Evolutionary conservation across 371 early-diverging fungal species (phyloP).

Genomic region (Rhizopus stolonifer): DNA sequence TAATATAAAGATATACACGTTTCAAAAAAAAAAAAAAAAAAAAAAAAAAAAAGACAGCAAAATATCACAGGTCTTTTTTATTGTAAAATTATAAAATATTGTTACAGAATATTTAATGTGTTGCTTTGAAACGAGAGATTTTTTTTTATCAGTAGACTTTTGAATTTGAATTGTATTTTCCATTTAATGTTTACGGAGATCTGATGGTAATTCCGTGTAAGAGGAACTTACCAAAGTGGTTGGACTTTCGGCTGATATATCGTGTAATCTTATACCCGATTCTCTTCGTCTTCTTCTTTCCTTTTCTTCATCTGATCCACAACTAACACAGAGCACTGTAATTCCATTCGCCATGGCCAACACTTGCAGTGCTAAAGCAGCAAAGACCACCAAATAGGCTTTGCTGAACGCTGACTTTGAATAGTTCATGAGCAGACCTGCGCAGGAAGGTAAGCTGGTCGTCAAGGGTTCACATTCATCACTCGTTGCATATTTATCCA

Average conservation of each 20-base stretch:
- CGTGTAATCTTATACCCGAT: constrained; percentile 46
- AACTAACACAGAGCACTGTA: constrained; percentile 40
- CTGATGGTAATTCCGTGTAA: no score
- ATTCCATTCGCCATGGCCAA: constrained; percentile 44
- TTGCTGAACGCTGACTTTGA: constrained; percentile 32
- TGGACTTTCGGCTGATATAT: constrained; percentile 37
- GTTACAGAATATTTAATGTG: no score
- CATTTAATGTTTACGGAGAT: no score
- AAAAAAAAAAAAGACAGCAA: no score
- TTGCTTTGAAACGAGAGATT: no score
- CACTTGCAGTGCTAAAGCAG: constrained; percentile 40
- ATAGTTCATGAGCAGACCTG: constrained; percentile 21
- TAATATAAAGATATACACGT: not conserved
- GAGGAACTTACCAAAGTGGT: constrained; percentile 20
- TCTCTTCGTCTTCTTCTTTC: constrained; percentile 44
- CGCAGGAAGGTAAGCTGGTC: constrained; percentile 22
- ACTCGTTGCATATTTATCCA: constrained; percentile 32
- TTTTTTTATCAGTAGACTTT: no score
- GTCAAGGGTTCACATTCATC: constrained; percentile 26
- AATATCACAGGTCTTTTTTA: no score
- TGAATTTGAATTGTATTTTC: no score
- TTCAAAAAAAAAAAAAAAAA: not conserved
- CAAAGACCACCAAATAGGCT: constrained; percentile 41
- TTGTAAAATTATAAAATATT: no score
- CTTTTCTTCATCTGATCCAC: constrained; percentile 33